Base-by-base conservation (phyloP, 2,329 filamentous ascomycete genomes). In the Hypoxylon sp. region DNA sequence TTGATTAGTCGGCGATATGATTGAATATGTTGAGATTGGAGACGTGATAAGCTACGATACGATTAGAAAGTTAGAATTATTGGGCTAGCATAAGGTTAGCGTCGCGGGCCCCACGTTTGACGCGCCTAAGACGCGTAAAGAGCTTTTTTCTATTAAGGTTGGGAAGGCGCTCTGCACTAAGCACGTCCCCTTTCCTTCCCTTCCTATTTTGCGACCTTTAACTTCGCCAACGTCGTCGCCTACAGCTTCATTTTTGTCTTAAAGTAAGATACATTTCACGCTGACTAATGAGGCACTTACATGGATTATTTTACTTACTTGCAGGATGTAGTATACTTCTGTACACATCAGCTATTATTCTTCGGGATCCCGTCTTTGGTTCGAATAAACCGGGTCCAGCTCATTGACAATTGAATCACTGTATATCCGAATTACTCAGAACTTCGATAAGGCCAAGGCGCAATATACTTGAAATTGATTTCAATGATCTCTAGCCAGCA, bases 71-170 rank as follows among this genome's bases (percentile, higher is more conserved):
- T 21, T 47, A 12, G 14, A 8, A 21, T 11, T 9, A 9, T 41
- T 41, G 3, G 8, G n/a, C 32, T 37, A 37, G 32, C 32, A 14
- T 11, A 19, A 21, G 16, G 3, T 41, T 61, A 58, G 46, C 45
- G 52, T 19, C 61, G 60, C 50, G 39, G 56, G 63, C 69, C 68
- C 70, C 68, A 69, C 69, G 45, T 65, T 51, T 12, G 65, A 73
- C 71, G 70, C 71, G 71, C 67, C 54, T 9, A 8, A 67, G 69
- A 71, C 71, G 71, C 71, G 71, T 73, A 69, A 71, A 73, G 64
- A 63, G 62, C 61, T 61, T 65, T 61, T 43, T 12, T 55, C 16
- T n/a, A 50, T 55, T 59, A 58, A 55, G 19, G 39, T 30, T 52
- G 12, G 34, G 19, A 37, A 63, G 21, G 29, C 12, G 7, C 52